Conservation (phyloP, 768 basidiomycete species). For the Exidia glandulosa region DNA sequence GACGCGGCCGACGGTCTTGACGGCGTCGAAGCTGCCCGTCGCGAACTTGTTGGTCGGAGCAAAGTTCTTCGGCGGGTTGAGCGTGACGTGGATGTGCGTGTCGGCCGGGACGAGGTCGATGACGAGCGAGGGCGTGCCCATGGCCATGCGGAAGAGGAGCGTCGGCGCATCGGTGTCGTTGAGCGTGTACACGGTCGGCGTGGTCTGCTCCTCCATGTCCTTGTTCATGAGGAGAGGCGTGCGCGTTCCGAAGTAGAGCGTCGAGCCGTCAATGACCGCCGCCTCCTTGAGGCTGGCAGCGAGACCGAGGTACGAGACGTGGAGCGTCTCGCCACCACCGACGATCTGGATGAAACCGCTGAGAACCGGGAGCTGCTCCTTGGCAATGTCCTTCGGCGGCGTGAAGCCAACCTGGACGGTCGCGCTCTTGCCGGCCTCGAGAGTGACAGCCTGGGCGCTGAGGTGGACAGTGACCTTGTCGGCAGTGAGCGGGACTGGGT, state of each 20-base stretch:
- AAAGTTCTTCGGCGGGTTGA: background rate
- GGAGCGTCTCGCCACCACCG: slow-evolving; percentile 1
- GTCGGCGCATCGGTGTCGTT: slow-evolving; percentile 12
- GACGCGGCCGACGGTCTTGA: slow-evolving; percentile 39
- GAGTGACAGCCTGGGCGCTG: slow-evolving; percentile 6
- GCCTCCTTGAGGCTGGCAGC: slow-evolving; percentile 19
- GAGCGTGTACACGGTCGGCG: slow-evolving; percentile 14
- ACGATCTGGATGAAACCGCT: slow-evolving; percentile 20
- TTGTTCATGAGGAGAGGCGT: slow-evolving; percentile 13
- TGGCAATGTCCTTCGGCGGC: slow-evolving; percentile 12
- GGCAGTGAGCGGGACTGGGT: slow-evolving; percentile 5
- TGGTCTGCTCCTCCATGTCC: slow-evolving; percentile 8
- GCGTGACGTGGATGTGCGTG: background rate
- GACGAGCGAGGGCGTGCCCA: slow-evolving; percentile 2
- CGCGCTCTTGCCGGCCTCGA: slow-evolving; percentile 14
- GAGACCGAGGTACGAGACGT: slow-evolving; percentile 21
- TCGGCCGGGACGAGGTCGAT: slow-evolving; percentile 3
- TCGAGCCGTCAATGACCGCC: slow-evolving; percentile 18
- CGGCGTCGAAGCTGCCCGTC: slow-evolving; percentile 21
- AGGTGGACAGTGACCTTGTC: slow-evolving; percentile 7
- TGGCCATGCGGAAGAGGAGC: slow-evolving; percentile 13
- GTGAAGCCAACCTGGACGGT: slow-evolving; percentile 15
- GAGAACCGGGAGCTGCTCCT: slow-evolving; percentile 19
- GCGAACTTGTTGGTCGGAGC: slow-evolving; percentile 1
- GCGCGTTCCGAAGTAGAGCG: slow-evolving; percentile 12